These are phyloP conservation scores for Apiosordaria backusii DNA, from an alignment of 495 filamentous ascomycete species.

Conservation along the genomic window DNA sequence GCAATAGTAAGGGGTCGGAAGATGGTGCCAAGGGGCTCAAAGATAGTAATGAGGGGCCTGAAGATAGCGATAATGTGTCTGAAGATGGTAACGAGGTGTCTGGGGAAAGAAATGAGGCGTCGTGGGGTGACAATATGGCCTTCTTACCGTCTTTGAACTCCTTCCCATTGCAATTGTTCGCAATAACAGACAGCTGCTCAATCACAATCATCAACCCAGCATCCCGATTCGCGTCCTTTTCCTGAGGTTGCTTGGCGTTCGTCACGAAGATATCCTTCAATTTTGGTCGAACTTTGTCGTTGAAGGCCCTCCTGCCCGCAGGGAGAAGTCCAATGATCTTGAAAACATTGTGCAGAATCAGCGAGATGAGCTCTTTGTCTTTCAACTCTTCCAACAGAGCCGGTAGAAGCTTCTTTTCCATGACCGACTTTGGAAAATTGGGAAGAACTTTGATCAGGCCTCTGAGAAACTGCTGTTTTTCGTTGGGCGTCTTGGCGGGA, in stretches of 20 bases:
- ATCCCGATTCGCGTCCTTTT: slow-evolving; percentile 79
- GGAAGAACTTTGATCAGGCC: slow-evolving; percentile 80
- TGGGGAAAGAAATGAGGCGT: neutral
- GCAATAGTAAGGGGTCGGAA: too few species aligned
- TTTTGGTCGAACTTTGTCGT: slow-evolving; percentile 77
- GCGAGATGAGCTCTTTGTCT: slow-evolving; percentile 76
- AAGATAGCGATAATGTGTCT: neutral
- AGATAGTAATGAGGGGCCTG: neutral
- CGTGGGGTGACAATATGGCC: neutral
- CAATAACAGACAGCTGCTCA: slow-evolving; percentile 71
- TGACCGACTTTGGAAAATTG: slow-evolving; percentile 85
- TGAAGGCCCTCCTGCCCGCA: slow-evolving; percentile 69
- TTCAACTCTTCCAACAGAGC: slow-evolving; percentile 88
- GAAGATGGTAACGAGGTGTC: neutral
- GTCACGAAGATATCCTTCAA: slow-evolving; percentile 77
- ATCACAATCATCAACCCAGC: slow-evolving; percentile 86
- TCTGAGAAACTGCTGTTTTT: slow-evolving; percentile 88
- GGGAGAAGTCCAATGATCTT: slow-evolving; percentile 75
- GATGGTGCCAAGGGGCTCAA: neutral
- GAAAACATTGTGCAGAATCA: slow-evolving; percentile 88
- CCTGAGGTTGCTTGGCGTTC: slow-evolving; percentile 50
- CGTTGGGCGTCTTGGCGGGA: slow-evolving; percentile 83
- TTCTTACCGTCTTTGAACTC: slow-evolving; percentile 88
- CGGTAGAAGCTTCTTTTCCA: slow-evolving; percentile 91
- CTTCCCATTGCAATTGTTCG: slow-evolving; percentile 76